Evolutionary conservation across 768 basidiomycete genomes (phyloP).

Genomic region (Suillus hirtellus): DNA sequence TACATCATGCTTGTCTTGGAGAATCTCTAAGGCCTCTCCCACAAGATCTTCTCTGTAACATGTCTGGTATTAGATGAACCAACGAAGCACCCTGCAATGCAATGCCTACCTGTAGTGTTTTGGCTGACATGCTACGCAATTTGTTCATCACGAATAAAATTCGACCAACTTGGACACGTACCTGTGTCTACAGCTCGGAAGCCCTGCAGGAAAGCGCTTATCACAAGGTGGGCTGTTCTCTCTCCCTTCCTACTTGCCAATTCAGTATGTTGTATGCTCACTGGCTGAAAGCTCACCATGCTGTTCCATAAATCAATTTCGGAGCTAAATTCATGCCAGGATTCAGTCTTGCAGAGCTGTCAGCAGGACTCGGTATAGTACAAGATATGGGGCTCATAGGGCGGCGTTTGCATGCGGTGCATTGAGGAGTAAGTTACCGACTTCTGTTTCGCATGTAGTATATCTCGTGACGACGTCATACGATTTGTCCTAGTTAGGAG

Average conservation of each 20-base stretch:
- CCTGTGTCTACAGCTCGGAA: conserved; percentile 88
- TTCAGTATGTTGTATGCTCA: conserved; percentile 1
- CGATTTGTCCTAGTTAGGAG: background rate
- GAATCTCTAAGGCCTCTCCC: conserved; percentile 63
- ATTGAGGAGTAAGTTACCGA: conserved; percentile 1
- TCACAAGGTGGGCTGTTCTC: conserved; percentile 63
- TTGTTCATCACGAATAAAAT: conserved; percentile 17
- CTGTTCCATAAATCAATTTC: conserved; percentile 62
- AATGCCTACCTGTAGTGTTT: conserved; percentile 65
- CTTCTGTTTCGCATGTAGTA: background rate
- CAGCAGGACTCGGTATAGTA: background rate
- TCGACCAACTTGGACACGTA: conserved; percentile 26
- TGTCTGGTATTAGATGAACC: background rate
- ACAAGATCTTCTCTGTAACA: conserved; percentile 71
- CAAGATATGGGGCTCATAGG: background rate
- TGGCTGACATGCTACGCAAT: conserved; percentile 58
- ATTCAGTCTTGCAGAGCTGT: too few species aligned
- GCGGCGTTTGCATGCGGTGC: conserved; percentile 3
- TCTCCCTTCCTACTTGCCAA: conserved; percentile 68
- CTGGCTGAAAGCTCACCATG: conserved; percentile 43
- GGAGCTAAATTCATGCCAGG: conserved; percentile 35
- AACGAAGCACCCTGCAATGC: background rate
- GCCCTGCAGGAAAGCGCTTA: conserved; percentile 71
- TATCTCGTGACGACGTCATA: conserved; percentile 4
- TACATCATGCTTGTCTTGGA: conserved; percentile 58